A percentile compares a stretch with the other conserved stretches of the same genome.
These are phyloP conservation scores for Lasiodiplodia sp. DNA, from an alignment of 2,329 filamentous ascomycete genomes.

Conservation along the genomic window DNA sequence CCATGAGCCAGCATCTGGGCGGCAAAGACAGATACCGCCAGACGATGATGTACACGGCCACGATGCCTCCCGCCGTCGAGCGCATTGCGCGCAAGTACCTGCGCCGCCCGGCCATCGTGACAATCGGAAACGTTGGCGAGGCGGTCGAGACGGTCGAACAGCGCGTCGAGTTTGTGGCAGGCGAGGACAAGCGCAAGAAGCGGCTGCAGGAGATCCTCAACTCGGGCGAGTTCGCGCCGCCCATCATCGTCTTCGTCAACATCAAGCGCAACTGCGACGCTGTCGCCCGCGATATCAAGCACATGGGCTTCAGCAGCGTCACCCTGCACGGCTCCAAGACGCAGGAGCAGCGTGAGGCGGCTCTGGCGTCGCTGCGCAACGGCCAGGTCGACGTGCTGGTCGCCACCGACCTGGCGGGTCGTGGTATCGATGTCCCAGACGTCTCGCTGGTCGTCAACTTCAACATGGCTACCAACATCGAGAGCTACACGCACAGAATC, in stretches of 20 bases:
- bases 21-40: slow-evolving; percentile 85
- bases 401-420: slow-evolving; percentile 91
- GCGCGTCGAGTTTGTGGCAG: slow-evolving; percentile 86
- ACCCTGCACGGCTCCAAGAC: slow-evolving; percentile 96
- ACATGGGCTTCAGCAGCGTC: slow-evolving; percentile 88
- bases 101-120: slow-evolving; percentile 89
- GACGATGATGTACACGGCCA: slow-evolving; percentile 99
- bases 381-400: slow-evolving; percentile 87
- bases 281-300: slow-evolving; percentile 90
- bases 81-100: slow-evolving; percentile 97
- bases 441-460: slow-evolving; percentile 97
- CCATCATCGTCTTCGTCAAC: slow-evolving; percentile 99
- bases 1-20: slow-evolving; percentile 83
- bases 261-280: slow-evolving; percentile 99
- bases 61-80: slow-evolving; percentile 92
- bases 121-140: slow-evolving; percentile 92
- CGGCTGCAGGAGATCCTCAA: slow-evolving; percentile 88
- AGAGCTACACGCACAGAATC: slow-evolving; percentile 98
- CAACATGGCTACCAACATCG: slow-evolving; percentile 95
- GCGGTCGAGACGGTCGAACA: slow-evolving; percentile 98
- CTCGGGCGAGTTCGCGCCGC: slow-evolving; percentile 79
- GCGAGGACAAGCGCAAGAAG: slow-evolving; percentile 97
- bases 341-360: slow-evolving; percentile 95
- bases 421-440: slow-evolving; percentile 97
- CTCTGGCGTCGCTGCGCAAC: slow-evolving; percentile 81